Base-by-base conservation (phyloP, 2,329 filamentous ascomycete genomes). In the Penicillium olsonii region DNA sequence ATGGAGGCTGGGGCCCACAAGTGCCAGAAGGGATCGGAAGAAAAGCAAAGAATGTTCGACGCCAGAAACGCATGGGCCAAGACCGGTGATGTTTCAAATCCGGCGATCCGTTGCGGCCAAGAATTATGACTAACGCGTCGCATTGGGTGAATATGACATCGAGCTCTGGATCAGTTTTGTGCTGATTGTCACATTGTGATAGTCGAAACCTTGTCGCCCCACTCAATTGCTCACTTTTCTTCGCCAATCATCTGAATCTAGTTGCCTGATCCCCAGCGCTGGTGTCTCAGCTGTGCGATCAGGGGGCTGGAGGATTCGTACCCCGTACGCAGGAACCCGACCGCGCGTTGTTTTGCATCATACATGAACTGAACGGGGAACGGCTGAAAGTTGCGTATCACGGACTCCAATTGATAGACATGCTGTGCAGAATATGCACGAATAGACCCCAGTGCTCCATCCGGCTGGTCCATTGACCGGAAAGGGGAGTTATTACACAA, bases 11-110 rank as follows among this genome's bases (percentile, higher is more conserved):
- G 27, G 40, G 27, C 10, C 43, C 48, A 37, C 35, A 18, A 19
- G 27, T 22, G 2, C n/a, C 18, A 29, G 34, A 15, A 9, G 46
- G 26, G 38, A 24, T 38, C 24, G 26, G 8, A 26, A 24, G 31
- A 50, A 48, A 26, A 19, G 26, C 19, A n/a, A 42, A 45, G 40
- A 45, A 53, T 37, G 29, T 54, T 52, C 51, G 51, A 40, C 20
- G 19, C 26, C 38, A 12, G 31, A 38, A 54, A 52, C 52, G 53
- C 44, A 48, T 37, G 44, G 48, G 38, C 9, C 11, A 17, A 29
- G 26, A 22, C 18, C 26, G 33, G 38, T 18, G 22, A 6, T 31
- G 27, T 40, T 44, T 48, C 38, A 27, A 38, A 47, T 50, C 39
- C 50, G 45, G 42, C 47, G 33, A 45, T 45, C 19, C 11, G 35